Evolutionary conservation across 2,329 filamentous ascomycete genomes (phyloP).

Genomic region (Furcasterigmium sp.): DNA sequence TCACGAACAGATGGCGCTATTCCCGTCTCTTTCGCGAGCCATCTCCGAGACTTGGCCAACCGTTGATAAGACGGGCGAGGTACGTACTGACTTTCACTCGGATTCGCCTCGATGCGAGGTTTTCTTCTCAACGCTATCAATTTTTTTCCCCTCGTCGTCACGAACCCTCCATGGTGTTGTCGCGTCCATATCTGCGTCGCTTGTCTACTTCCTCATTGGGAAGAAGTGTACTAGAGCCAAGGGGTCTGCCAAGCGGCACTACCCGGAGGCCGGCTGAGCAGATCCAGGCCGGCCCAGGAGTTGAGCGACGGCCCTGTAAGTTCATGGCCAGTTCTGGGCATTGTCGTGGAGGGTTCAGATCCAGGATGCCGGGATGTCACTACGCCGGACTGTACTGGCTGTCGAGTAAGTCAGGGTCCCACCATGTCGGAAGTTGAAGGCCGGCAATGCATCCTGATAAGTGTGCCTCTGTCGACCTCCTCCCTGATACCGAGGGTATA

Average conservation of each 20-base stretch:
- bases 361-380: neutral
- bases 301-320: no score
- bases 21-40: neutral
- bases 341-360: neutral
- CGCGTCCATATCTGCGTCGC: neutral
- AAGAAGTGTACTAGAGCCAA: neutral
- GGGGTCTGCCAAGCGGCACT: neutral
- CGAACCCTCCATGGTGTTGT: neutral
- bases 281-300: neutral
- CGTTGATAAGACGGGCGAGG: neutral
- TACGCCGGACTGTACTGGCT: neutral
- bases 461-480: no score
- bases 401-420: no score
- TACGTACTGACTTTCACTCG: neutral
- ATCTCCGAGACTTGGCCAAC: constrained; percentile 1
- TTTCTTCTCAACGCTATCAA: neutral
- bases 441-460: neutral
- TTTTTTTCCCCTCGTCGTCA: neutral
- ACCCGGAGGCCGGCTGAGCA: neutral
- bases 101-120: neutral
- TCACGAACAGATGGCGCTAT: neutral
- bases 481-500: neutral
- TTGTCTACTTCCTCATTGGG: neutral
- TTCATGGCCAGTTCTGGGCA: no score
- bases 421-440: neutral